Evolutionary conservation across 441 rosid genomes (phyloP).

Genomic region (Omphalea diandra): DNA sequence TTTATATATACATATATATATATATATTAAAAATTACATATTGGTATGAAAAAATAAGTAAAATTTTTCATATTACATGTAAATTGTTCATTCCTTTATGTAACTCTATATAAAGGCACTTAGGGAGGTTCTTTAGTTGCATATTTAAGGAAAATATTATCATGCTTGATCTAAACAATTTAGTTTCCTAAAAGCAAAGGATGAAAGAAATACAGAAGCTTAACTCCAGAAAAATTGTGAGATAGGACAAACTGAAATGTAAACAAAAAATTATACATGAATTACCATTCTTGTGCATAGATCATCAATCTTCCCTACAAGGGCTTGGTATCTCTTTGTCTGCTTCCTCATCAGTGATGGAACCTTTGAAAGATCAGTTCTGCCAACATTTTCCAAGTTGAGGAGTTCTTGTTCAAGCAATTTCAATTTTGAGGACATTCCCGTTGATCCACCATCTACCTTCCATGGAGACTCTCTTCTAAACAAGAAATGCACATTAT

Average conservation of each 20-base stretch:
- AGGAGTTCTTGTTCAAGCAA: slow-evolving; percentile 71
- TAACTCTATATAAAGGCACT: no score
- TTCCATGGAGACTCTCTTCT: slow-evolving; percentile 96
- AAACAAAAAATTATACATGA: neutral
- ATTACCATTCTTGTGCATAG: slow-evolving; percentile 88
- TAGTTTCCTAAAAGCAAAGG: neutral
- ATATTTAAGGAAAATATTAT: neutral
- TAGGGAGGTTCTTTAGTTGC: no score
- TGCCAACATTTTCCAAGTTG: slow-evolving; percentile 66
- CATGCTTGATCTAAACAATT: neutral
- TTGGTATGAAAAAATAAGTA: no score
- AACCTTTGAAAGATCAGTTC: slow-evolving; percentile 51
- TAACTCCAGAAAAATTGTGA: neutral
- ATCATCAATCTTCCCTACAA: slow-evolving; percentile 80
- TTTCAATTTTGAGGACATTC: slow-evolving; percentile 69
- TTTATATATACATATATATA: no score
- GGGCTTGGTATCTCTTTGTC: slow-evolving; percentile 77
- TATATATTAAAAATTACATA: no score
- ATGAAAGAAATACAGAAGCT: neutral
- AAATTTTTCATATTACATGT: no score
- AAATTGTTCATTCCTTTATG: no score
- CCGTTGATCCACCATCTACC: slow-evolving; percentile 63
- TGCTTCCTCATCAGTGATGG: slow-evolving; percentile 73
- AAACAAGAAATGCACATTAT: slow-evolving; percentile 21
- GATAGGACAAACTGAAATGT: neutral